Evolutionary conservation across 768 basidiomycete genomes (phyloP), one percentile per base, ranked within the genome.

Genomic region (Mrakia blollopis): DNA sequence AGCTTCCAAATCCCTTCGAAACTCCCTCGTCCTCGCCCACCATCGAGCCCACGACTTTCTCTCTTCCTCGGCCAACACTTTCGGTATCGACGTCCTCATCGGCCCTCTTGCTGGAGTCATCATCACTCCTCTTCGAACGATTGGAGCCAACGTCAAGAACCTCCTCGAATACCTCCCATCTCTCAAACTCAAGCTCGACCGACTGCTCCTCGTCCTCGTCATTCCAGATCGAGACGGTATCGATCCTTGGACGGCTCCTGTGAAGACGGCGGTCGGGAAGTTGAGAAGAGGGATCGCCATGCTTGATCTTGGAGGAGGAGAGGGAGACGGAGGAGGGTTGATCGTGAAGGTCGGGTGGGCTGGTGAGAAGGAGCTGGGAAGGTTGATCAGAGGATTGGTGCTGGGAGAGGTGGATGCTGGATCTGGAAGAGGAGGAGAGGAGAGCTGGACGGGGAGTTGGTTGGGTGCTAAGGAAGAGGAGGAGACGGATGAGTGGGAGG

Each of bases 261-360:
- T 68, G 1, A 68, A 68, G 65, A 13, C 35, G 2, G 65, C 65
- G 8, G 65, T 68, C 8, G 65, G 65, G 9, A 68, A 68, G 18
- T 25, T 68, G 2, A 18, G 65, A 39, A 68, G 65, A n/a, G 65
- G 65, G 5, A 68, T 68, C 39, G 65, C 65, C 4, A 41, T 68
- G 65, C 65, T 39, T 11, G 65, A 68, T 41, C 23, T 39, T 14
- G 32, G 35, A 25, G 37, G 65, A 39, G 65, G 65, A 14, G 37
- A 39, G 21, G 28, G 13, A 50, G 47, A 50, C 16, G 47, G 37
- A 23, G 65, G 25, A 39, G 35, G 3, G 16, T 21, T 68, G 65
- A 39, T 68, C 35, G 35, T 68, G 21, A 68, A 68, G 65, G 65
- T 39, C 23, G 65, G 65, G 10, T 68, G 65, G 65, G 65, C 65